Conservation (phyloP, 164 flowering plant genomes). For the Kingdonia uniflora region DNA sequence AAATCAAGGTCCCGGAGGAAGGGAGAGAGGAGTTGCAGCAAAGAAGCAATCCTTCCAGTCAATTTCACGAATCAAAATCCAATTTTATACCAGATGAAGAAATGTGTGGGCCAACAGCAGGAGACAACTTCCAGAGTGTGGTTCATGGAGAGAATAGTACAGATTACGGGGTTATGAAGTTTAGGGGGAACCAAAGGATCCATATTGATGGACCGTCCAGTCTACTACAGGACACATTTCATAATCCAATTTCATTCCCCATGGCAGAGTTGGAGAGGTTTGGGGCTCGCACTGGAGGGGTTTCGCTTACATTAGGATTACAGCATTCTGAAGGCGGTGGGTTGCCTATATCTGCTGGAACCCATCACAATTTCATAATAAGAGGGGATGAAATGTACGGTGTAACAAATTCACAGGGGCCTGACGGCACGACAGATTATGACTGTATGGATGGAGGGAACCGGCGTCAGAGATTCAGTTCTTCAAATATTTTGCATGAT, state of each 20-base stretch:
- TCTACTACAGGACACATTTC: constrained; percentile 32
- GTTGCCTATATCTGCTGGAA: constrained; percentile 29
- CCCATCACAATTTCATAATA: constrained; percentile 37
- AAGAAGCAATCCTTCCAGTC: constrained; percentile 30
- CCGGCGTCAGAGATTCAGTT: constrained; percentile 43
- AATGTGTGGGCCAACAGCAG: constrained; percentile 24
- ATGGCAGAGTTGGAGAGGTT: constrained; percentile 63
- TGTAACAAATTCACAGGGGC: constrained; percentile 32
- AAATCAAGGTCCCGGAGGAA: constrained; percentile 28
- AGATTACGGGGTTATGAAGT: constrained; percentile 27
- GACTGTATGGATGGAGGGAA: constrained; percentile 49
- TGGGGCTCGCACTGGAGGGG: constrained; percentile 30
- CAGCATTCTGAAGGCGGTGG: constrained; percentile 62
- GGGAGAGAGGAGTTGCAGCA: constrained; percentile 40
- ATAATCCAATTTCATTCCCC: constrained; percentile 33
- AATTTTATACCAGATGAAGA: constrained; percentile 30
- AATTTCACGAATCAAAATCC: constrained; percentile 28
- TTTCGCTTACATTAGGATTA: constrained; percentile 78
- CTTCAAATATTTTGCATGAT: constrained; percentile 69
- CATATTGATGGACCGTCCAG: constrained; percentile 20
- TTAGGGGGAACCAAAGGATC: constrained; percentile 26
- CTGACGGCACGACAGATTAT: constrained; percentile 34
- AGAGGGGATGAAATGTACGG: constrained; percentile 48
- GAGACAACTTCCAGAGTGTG: constrained; percentile 17
- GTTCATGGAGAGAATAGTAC: constrained; percentile 19